These are phyloP conservation scores for Solanum ossicruentum DNA, from an alignment of 257 asterid genomes.

Conservation along the genomic window DNA sequence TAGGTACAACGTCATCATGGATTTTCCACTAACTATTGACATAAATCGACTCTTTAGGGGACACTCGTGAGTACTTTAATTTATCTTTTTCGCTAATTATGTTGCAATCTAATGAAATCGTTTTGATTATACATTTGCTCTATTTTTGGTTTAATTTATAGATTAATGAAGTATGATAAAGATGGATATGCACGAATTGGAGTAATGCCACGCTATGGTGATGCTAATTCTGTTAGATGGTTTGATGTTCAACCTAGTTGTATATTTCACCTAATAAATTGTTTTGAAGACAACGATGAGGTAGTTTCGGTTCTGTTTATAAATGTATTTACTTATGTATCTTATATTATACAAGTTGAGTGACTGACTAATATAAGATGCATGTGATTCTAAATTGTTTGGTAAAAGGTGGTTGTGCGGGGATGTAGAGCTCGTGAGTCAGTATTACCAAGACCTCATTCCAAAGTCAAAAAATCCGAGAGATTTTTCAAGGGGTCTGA, in stretches of 20 bases:
- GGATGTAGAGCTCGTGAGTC: conserved; percentile 47
- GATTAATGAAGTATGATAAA: conserved; percentile 37
- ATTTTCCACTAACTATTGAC: conserved; percentile 47
- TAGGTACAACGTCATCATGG: conserved; percentile 57
- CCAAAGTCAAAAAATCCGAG: conserved; percentile 33
- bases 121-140: background rate
- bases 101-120: background rate
- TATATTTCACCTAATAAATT: conserved; percentile 55
- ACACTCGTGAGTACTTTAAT: background rate
- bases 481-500: conserved; percentile 45
- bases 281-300: conserved; percentile 50
- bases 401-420: conserved; percentile 33
- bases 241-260: conserved; percentile 51
- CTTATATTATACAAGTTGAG: background rate
- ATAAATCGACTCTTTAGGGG: conserved; percentile 24
- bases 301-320: conserved; percentile 6
- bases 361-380: background rate
- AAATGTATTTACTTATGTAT: background rate
- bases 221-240: conserved; percentile 49
- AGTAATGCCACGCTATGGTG: conserved; percentile 77
- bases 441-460: conserved; percentile 57
- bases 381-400: background rate
- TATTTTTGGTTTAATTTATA: background rate
- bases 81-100: background rate
- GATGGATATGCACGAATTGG: conserved; percentile 55